Base-by-base conservation (phyloP, 2,329 filamentous ascomycete genomes). In the Sphaerulina populicola region DNA sequence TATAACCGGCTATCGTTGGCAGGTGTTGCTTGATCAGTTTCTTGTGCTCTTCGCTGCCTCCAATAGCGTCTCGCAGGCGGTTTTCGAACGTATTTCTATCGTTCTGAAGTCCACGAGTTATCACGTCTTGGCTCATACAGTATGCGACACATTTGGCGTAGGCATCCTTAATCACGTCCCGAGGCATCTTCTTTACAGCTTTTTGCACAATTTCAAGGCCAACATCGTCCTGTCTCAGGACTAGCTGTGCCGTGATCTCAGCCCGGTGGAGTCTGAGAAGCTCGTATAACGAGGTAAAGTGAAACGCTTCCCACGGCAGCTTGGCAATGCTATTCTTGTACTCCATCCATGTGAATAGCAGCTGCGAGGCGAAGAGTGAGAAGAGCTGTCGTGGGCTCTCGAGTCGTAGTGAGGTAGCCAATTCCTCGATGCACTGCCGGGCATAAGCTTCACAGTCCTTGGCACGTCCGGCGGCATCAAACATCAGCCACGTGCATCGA, bases 261-360 rank as follows among this genome's bases (percentile, higher is more conserved):
- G 83, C 80, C 64, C 88, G 81, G 5, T 86, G 80, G 53, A 86
- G 81, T 5, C 68, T 64, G 2, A 96, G 68, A 47, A 98, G 77
- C 4, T 87, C 82, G 14, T 74, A 66, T 1, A 97, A 75, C 12
- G 71, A 80, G 1, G 69, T 52, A 63, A 94, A 98, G 1, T 83
- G 85, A 66, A 98, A 98, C 1, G 93, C 86, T n/a, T 76, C 73
- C 63, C 80, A 95, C 0, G 93, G 91, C 44, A 98, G 86, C 3
- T 80, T 75, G n/a, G 78, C 73, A 6, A 95, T 72, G 52, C 47
- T 5, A 14, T 84, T 78, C 0, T 71, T 47, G 3, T 47, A 71
- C 55, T 88, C 81, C 3, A 94, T 78, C 91, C 90, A 98, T 0
- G 89, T 95, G 64, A 88, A 95, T 2, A 97, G 73, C 6, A 98